Percentiles rank a stretch among this genome's conserved stretches.
phyloP scores from a whole-genome alignment of 2,329 filamentous ascomycete species.

The Lecanoromycetidae sp. region DNA sequence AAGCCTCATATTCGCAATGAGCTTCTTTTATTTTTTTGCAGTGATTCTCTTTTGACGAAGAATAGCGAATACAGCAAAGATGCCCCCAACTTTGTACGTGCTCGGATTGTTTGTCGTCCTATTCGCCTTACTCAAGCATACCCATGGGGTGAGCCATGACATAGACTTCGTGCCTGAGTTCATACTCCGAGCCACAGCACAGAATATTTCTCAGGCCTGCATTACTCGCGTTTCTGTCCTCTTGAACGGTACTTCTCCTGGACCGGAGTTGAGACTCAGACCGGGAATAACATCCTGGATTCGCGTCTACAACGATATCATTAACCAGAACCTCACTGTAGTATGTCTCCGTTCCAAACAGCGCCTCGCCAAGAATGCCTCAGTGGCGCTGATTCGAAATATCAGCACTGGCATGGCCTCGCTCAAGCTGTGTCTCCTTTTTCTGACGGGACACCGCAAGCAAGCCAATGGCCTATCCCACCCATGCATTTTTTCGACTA shows the following conservation, averaged over 20 bases:
- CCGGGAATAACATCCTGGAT: conserved; percentile 41
- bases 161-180: conserved; percentile 32
- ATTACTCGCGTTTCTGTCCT: conserved; percentile 36
- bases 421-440: conserved; percentile 48
- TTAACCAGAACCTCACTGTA: conserved; percentile 44
- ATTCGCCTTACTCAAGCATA: too few species aligned
- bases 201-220: conserved; percentile 36
- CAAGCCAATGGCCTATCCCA: conserved; percentile 54
- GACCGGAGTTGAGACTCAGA: conserved; percentile 38
- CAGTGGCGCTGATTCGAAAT: not conserved
- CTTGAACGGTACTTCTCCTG: conserved; percentile 43
- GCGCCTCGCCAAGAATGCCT: not conserved
- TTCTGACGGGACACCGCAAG: conserved; percentile 49
- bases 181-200: conserved; percentile 35
- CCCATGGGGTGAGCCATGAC: too few species aligned
- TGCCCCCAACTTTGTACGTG: too few species aligned
- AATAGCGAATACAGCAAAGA: too few species aligned
- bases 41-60: too few species aligned
- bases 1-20: too few species aligned
- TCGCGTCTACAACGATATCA: conserved; percentile 47
- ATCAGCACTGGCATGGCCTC: conserved; percentile 56
- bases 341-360: conserved; percentile 25
- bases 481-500: conserved; percentile 55
- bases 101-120: too few species aligned
- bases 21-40: too few species aligned